phyloP scores from a whole-genome alignment of 1,284 basidiomycete genomes.

The Irpex sp. region DNA sequence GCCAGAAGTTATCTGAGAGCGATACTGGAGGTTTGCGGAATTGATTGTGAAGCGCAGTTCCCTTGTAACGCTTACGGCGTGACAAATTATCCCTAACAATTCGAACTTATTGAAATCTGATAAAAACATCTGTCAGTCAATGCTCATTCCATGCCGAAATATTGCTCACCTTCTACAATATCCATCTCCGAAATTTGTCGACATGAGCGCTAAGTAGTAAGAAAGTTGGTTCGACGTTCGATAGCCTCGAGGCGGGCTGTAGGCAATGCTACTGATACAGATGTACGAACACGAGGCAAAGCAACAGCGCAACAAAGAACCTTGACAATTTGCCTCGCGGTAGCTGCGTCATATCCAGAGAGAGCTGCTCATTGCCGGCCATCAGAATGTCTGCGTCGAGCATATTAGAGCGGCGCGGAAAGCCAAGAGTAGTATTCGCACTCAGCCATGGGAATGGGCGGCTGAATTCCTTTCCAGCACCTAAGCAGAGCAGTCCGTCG shows the following conservation, averaged over 20 bases:
- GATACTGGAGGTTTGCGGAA: not conserved
- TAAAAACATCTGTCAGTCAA: not conserved
- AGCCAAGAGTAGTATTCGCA: not conserved
- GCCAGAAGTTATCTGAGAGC: not conserved
- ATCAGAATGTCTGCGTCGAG: constrained; percentile 8
- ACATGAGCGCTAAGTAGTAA: not conserved
- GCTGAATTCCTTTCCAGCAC: constrained; percentile 6
- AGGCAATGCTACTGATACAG: not conserved
- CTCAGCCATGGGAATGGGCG: not conserved
- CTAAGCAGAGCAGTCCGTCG: constrained; percentile 18
- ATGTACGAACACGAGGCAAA: constrained; percentile 1
- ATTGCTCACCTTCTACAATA: not conserved
- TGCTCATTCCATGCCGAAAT: not conserved
- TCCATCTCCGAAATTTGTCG: not conserved
- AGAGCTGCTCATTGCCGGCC: constrained; percentile 10
- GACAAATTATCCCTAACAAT: not conserved
- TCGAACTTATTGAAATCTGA: not conserved
- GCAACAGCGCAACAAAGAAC: not conserved
- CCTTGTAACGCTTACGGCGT: not conserved
- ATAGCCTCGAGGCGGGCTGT: constrained; percentile 8
- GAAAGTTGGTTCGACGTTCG: not conserved
- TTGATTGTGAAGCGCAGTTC: not conserved
- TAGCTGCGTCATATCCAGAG: not conserved
- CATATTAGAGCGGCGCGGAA: not conserved
- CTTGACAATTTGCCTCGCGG: constrained; percentile 2